Evolutionary conservation across 768 basidiomycete genomes (phyloP).

Genomic region (Pleurotus tuoliensis): DNA sequence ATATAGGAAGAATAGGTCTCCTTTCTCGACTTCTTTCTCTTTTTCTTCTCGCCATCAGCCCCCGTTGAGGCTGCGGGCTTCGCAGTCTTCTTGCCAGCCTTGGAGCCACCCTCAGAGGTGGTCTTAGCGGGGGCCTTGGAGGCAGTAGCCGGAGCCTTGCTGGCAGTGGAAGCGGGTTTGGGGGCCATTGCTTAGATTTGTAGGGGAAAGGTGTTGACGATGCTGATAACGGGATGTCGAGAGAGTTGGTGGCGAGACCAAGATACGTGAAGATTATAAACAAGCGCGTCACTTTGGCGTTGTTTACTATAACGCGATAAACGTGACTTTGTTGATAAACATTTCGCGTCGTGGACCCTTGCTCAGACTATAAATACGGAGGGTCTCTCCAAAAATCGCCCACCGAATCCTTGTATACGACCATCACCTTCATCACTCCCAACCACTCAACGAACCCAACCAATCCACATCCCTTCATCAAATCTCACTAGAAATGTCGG

Average conservation of each 20-base stretch:
- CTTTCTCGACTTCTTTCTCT: constrained; percentile 82
- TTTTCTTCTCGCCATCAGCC: constrained; percentile 80
- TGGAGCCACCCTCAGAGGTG: constrained; percentile 46
- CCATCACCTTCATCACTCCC: constrained; percentile 10
- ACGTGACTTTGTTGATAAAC: constrained; percentile 35
- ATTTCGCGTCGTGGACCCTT: background rate
- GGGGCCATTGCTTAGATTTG: constrained; percentile 56
- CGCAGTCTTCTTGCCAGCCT: constrained; percentile 79
- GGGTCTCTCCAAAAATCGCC: background rate
- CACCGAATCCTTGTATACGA: constrained; percentile 9
- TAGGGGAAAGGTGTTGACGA: constrained; percentile 9
- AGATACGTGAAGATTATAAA: constrained; percentile 36
- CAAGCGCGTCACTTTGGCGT: constrained; percentile 39
- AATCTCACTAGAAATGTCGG: constrained; percentile 28
- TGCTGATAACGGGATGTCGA: constrained; percentile 10
- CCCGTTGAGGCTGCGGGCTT: constrained; percentile 33
- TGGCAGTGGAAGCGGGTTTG: constrained; percentile 79
- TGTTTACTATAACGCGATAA: constrained; percentile 35
- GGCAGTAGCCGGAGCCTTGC: constrained; percentile 65
- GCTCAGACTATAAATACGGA: constrained; percentile 22
- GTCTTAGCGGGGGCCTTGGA: constrained; percentile 72
- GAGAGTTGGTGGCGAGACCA: constrained; percentile 28
- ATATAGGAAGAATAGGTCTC: constrained; percentile 95
- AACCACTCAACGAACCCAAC: constrained; percentile 9
- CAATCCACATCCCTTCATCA: background rate